Evolutionary conservation across 257 asterid species (phyloP), one percentile per base, ranked within the genome.

Genomic region (Solanum habrochaites): DNA sequence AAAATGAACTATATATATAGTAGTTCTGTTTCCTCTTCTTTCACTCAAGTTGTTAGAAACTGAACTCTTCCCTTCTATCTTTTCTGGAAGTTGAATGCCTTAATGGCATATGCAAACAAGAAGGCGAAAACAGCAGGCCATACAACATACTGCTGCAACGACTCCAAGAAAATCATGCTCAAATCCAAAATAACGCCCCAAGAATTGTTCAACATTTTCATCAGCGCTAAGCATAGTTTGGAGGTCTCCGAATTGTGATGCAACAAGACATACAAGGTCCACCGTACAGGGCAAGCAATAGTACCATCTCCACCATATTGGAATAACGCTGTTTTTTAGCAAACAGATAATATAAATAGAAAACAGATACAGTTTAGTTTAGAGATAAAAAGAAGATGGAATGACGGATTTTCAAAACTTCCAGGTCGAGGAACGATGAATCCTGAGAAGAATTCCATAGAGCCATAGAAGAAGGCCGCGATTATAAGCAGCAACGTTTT

Each of bases 261-360:
- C 88, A 4, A 87, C 82, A 1, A 93, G 82, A 21, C 96, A 45
- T 93, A 93, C 31, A 93, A 40, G 3, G 94, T 89, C 93, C 92
- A 93, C 1, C 58, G 3, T n/a, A 90, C 86, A 1, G 94, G 96
- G 42, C 78, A 78, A 69, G 90, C 96, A 90, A 74, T 88, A 88
- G 77, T 85, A 90, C 96, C 96, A 93, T 87, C 93, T 92, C 96
- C 96, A 93, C 95, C 93, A 93, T 77, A 91, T 83, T 3, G 95
- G 95, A 18, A 90, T 90, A 6, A 6, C 89, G 82, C 95, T 91
- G 89, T 47, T 32, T 32, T 39, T 29, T 25, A 45, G 13, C 21
- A 64, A 16, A 27, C 16, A 14, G 12, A n/a, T 4, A 52, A 52
- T 23, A 52, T 42, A 5, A 14, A 13, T 75, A 78, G n/a, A n/a